phyloP scores from a whole-genome alignment of 768 basidiomycete genomes.

The Lactarius psammicola region DNA sequence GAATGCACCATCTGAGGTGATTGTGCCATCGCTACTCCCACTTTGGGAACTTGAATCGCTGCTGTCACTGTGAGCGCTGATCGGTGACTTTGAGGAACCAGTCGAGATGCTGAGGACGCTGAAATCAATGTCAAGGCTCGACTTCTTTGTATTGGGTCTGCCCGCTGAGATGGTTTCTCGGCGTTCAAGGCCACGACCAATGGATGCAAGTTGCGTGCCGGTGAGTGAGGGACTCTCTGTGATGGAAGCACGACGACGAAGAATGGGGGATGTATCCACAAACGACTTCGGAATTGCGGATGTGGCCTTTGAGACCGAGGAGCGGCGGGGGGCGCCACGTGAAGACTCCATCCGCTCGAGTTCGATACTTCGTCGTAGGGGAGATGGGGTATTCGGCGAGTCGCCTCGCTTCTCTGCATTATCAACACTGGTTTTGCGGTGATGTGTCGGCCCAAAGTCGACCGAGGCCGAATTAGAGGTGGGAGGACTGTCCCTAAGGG shows the following conservation, averaged over 20 bases:
- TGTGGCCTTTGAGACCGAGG: constrained; percentile 44
- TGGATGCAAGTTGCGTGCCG: constrained; percentile 7
- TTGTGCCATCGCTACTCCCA: constrained; percentile 64
- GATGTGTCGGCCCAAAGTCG: constrained; percentile 45
- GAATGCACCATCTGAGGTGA: constrained; percentile 84
- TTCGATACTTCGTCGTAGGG: constrained; percentile 58
- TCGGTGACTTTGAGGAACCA: constrained; percentile 30
- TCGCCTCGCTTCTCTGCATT: constrained; percentile 51
- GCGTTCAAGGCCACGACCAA: constrained; percentile 28
- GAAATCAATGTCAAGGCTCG: constrained; percentile 41
- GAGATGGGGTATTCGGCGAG: constrained; percentile 57
- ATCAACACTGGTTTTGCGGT: constrained; percentile 46
- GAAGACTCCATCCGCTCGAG: constrained; percentile 49
- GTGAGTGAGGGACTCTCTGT: constrained; percentile 20
- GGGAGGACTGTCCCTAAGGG: constrained; percentile 43
- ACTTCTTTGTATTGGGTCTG: constrained; percentile 26
- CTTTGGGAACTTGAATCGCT: constrained; percentile 52
- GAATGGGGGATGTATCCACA: constrained; percentile 29
- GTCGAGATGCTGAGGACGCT: constrained; percentile 40
- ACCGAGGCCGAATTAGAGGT: constrained; percentile 47
- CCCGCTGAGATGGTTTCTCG: constrained; percentile 27
- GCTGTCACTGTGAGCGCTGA: constrained; percentile 54
- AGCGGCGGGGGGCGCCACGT: constrained; percentile 49
- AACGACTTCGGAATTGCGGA: constrained; percentile 33
- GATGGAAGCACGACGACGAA: constrained; percentile 30